Conservation (phyloP, 2,329 filamentous ascomycete genomes). For the Botrytis byssoidea region DNA sequence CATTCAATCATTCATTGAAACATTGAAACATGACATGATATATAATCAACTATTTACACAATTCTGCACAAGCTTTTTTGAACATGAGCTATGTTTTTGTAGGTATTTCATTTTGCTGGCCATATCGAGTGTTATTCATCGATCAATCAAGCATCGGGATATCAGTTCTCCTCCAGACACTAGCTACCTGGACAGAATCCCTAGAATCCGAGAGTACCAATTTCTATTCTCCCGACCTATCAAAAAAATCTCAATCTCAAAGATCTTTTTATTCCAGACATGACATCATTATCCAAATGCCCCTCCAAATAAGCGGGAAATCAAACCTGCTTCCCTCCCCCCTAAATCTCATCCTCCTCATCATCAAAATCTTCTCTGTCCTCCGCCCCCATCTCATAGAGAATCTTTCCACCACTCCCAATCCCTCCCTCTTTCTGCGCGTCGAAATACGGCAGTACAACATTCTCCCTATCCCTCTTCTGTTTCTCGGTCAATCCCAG, state of each 20-base stretch:
- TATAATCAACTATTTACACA: too few species aligned
- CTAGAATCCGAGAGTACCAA: neutral
- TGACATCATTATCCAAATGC: neutral
- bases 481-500: conserved; percentile 89
- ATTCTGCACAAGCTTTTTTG: too few species aligned
- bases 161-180: neutral
- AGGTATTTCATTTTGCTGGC: too few species aligned
- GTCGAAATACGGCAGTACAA: conserved; percentile 94
- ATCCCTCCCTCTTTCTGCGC: conserved; percentile 78
- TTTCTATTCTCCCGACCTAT: neutral
- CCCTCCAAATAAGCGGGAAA: neutral
- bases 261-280: neutral
- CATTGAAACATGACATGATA: too few species aligned
- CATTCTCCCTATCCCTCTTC: conserved; percentile 77
- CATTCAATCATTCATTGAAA: too few species aligned
- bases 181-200: neutral
- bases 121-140: too few species aligned
- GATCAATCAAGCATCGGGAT: neutral
- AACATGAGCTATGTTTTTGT: too few species aligned
- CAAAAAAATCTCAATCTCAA: neutral
- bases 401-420: conserved; percentile 85
- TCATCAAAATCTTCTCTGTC: conserved; percentile 97
- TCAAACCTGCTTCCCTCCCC: neutral
- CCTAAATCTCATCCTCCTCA: conserved; percentile 60
- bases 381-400: conserved; percentile 96